Evolutionary conservation across 331 rosid species (phyloP).

Genomic region (Erythrophleum ivorense): DNA sequence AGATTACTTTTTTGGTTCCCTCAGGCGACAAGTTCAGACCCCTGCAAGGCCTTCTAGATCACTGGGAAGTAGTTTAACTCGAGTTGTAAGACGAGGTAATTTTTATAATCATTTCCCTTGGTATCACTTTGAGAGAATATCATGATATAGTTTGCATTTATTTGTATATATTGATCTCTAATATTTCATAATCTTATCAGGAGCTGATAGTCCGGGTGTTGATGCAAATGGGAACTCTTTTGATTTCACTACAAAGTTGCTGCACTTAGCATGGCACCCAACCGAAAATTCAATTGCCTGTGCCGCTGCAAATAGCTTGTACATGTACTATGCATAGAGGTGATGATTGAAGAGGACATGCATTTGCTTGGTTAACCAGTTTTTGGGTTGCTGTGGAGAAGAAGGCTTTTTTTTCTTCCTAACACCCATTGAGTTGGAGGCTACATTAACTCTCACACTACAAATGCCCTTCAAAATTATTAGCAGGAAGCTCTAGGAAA

Average conservation of each 20-base stretch:
- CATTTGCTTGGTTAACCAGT: constrained; percentile 61
- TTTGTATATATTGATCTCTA: not conserved
- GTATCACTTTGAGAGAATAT: not conserved
- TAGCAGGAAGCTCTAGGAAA: constrained; percentile 54
- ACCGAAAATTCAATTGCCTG: constrained; percentile 92
- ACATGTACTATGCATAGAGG: constrained; percentile 95
- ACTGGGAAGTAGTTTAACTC: constrained; percentile 85
- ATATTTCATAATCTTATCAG: constrained; percentile 53
- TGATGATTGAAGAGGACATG: constrained; percentile 49
- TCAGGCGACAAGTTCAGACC: constrained; percentile 92
- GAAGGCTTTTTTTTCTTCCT: constrained; percentile 57
- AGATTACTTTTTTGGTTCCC: constrained; percentile 23
- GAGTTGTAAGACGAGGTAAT: constrained; percentile 93
- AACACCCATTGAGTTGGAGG: constrained; percentile 68
- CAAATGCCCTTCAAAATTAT: constrained; percentile 57
- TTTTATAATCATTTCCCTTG: constrained; percentile 26
- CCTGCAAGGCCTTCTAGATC: constrained; percentile 97
- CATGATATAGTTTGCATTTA: constrained; percentile 2
- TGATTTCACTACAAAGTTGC: constrained; percentile 93
- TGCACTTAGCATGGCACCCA: constrained; percentile 99
- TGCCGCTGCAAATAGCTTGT: constrained; percentile 99
- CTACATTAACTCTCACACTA: constrained; percentile 61
- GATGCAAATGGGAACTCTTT: constrained; percentile 97
- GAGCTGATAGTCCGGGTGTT: constrained; percentile 76
- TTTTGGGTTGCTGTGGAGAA: constrained; percentile 78